These are phyloP conservation scores for Termitomyces sp. DNA, from an alignment of 1,284 basidiomycete genomes.

Conservation along the genomic window DNA sequence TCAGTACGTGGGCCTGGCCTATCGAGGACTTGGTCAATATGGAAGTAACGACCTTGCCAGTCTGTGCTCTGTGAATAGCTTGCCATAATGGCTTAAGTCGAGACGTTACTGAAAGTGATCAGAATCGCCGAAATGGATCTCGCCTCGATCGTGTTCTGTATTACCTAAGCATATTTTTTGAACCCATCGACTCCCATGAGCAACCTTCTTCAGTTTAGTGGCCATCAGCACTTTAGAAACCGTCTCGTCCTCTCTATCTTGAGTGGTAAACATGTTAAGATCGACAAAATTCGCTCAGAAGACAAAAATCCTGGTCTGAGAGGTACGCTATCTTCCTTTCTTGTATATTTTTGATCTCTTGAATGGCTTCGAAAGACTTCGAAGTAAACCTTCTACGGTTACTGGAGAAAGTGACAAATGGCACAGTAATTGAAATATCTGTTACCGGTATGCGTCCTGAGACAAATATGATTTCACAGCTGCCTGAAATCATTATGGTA, in stretches of 20 bases:
- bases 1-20: conserved; percentile 79
- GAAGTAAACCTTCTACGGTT: conserved; percentile 90
- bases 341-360: conserved; percentile 1
- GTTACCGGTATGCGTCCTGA: conserved; percentile 68
- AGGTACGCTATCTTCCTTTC: conserved; percentile 40
- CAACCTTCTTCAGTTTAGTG: conserved; percentile 56
- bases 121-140: conserved; percentile 6
- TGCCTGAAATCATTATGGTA: background rate
- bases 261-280: conserved; percentile 81
- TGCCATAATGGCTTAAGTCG: conserved; percentile 1
- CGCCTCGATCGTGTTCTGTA: conserved; percentile 9
- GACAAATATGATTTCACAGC: background rate
- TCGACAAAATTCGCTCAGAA: conserved; percentile 87
- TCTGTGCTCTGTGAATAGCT: conserved; percentile 31
- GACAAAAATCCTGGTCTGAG: conserved; percentile 92
- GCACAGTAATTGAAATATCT: conserved; percentile 93
- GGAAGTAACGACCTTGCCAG: conserved; percentile 71
- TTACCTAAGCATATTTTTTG: conserved; percentile 20
- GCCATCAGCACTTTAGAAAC: conserved; percentile 82
- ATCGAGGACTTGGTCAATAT: conserved; percentile 80
- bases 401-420: conserved; percentile 92
- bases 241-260: conserved; percentile 86
- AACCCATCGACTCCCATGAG: conserved; percentile 14
- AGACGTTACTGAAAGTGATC: background rate
- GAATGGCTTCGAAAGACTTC: conserved; percentile 55